phyloP scores from a whole-genome alignment of 2,329 filamentous ascomycete genomes.

The Fusarium sp. region DNA sequence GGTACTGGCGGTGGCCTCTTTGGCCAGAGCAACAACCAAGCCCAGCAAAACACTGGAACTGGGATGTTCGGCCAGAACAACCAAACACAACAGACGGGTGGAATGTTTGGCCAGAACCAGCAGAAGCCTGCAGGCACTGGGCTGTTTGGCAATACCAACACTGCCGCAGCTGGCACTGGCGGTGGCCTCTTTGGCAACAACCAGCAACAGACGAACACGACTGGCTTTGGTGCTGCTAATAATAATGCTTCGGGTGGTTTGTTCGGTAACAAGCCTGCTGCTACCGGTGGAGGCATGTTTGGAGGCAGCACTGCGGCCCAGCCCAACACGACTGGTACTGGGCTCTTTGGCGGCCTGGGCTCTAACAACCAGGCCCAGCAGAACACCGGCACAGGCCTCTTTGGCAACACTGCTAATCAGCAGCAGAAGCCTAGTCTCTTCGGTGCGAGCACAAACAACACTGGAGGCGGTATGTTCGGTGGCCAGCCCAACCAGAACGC shows the following conservation, averaged over 20 bases:
- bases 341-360: constrained; percentile 60
- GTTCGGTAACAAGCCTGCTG: constrained; percentile 57
- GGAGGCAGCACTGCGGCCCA: constrained; percentile 53
- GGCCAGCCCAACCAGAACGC: constrained; percentile 61
- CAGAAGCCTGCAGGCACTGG: constrained; percentile 55
- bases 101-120: constrained; percentile 63
- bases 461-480: constrained; percentile 69
- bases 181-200: constrained; percentile 61
- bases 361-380: constrained; percentile 55
- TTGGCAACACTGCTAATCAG: constrained; percentile 59
- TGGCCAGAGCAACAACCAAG: constrained; percentile 52
- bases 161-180: constrained; percentile 20
- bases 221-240: constrained; percentile 55
- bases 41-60: constrained; percentile 47
- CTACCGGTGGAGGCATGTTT: constrained; percentile 58
- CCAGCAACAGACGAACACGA: constrained; percentile 49
- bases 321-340: constrained; percentile 56
- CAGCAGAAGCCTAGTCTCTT: constrained; percentile 65
- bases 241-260: constrained; percentile 53
- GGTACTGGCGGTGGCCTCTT: constrained; percentile 60
- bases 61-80: constrained; percentile 56
- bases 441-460: constrained; percentile 60
- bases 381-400: constrained; percentile 62
- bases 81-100: constrained; percentile 53
- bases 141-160: constrained; percentile 46